Base-by-base conservation (phyloP, 495 filamentous ascomycete species). In the Pyrenula massariospora region DNA sequence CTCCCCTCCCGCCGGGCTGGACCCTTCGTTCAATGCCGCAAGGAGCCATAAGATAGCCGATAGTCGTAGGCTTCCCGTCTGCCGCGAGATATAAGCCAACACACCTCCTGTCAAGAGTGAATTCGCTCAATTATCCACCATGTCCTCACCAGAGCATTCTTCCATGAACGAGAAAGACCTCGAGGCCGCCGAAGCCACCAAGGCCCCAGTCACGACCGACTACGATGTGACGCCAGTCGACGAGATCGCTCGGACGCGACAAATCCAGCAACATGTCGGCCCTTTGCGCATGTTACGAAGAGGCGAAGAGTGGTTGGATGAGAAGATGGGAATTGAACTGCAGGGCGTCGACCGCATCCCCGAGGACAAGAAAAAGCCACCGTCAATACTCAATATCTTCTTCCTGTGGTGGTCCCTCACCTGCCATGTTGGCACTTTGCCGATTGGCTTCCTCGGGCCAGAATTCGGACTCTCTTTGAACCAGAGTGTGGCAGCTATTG, bases 381-480 rank as follows among this genome's bases (percentile, higher is more conserved):
- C 31, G 31, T 42, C 31, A 15, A 42, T 42, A 5, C 31, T 42
- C 8, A 42, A 42, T 15, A 42, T 42, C 31, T 42, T 42, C 31
- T 15, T 42, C 8, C 5, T 42, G 31, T 42, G 31, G 31, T 42
- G 5, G 5, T 42, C 31, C 5, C 5, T 42, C 8, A 42, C 31
- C 31, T 42, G 31, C 15, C 31, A 42, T 42, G 31, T 42, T 42
- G 31, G 31, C 31, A 42, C 31, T 5, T 42, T 42, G 31, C 63
- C 61, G 42, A 67, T 68, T 10, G 71, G 71, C 1, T 70, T 73
- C 22, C 25, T 74, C 25, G 71, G 70, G 0, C 59, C 59, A 60
- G 58, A 70, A 20, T 70, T 74, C 52, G 71, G 71, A 0, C 57
- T 74, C 24, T 64, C 60, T 22, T 58, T 74, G 25, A 62, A 60